Base-by-base conservation (phyloP, 176 grass and related monocot species). In the Oryza longistaminata region DNA sequence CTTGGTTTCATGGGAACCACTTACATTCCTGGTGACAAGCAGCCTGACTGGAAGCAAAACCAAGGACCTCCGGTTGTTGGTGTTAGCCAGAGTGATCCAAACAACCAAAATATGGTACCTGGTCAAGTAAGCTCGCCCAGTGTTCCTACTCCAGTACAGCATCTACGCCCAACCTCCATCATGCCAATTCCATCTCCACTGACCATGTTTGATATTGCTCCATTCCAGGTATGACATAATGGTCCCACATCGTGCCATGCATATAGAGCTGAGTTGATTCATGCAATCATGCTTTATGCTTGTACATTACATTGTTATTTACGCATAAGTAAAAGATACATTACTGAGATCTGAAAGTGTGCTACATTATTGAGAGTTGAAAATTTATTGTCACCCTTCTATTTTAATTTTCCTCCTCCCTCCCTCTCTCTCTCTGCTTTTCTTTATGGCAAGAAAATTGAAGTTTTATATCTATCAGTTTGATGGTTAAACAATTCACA, bases 201-300 rank as follows among this genome's bases (percentile, higher is more conserved):
- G 81, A 91, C 93, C 35, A 94, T 99, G 96, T 99, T 99, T 15
- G 96, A 99, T 71, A 99, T 99, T 62, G 85, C 85, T 66, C 91
- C 93, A 50, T 99, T 94, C 85, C 96, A 99, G 96, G 96, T 99
- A 93, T 81, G 74, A 39, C 52, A 34, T 74, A 82, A 12, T 67
- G 31, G 78, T 76, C 31, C 15, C 31, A 78, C 35, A 81, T 70
- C 35, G 76, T 70, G 49, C 16, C 33, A 40, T 90, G 74, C 50
- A 66, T 71, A 79, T 48, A 67, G 48, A 77, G 48, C 79, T 74
- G 11, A 79, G 60, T 62, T 82, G 12, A 64, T 60, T 82, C 2
- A 46, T 52, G 53, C 31, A 64, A 45, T 82, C 2, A 46, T 52
- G 53, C 31, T 70, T 70, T 45, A 68, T 34, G 17, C 72, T 76